These are phyloP conservation scores for Globisporangium canariense DNA, from an alignment of 352 stramenopile species.

Conservation along the genomic window DNA sequence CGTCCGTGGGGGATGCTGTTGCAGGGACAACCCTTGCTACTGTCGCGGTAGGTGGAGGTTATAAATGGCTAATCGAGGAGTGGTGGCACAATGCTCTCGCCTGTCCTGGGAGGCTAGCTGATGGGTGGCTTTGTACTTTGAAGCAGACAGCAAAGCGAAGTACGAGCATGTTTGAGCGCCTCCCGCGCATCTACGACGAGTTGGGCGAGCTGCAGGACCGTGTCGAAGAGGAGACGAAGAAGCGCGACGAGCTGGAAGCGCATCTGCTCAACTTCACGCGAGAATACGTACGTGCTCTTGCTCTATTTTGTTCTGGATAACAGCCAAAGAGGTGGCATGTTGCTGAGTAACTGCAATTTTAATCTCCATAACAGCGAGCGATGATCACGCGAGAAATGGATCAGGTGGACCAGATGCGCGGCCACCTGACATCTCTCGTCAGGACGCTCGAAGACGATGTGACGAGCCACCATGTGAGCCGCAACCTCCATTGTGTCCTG, in stretches of 20 bases:
- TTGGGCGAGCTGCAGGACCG: constrained; percentile 63
- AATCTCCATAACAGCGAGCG: constrained; percentile 22
- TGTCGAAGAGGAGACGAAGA: constrained; percentile 66
- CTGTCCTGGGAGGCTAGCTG: background rate
- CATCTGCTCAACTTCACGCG: constrained; percentile 62
- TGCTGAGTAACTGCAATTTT: background rate
- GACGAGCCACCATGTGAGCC: constrained; percentile 41
- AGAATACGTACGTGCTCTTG: constrained; percentile 37
- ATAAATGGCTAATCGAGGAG: background rate
- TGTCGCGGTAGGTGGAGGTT: background rate
- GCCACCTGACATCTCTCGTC: constrained; percentile 47
- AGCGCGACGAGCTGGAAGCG: constrained; percentile 60
- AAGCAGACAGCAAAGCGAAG: constrained; percentile 24
- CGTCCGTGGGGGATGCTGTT: constrained; percentile 9
- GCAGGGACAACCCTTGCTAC: constrained; percentile 3
- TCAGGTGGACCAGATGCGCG: constrained; percentile 52
- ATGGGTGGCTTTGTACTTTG: background rate
- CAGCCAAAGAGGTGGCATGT: background rate
- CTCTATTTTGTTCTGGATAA: too few relatives aligned
- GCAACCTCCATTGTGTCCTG: background rate
- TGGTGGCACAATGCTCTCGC: background rate
- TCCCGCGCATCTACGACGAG: constrained; percentile 66
- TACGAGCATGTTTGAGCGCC: constrained; percentile 63
- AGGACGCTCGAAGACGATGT: constrained; percentile 64
- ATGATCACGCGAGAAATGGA: constrained; percentile 51